Evolutionary conservation across 805 yeast species (phyloP).

Genomic region (Barnettozyma botsteinii): DNA sequence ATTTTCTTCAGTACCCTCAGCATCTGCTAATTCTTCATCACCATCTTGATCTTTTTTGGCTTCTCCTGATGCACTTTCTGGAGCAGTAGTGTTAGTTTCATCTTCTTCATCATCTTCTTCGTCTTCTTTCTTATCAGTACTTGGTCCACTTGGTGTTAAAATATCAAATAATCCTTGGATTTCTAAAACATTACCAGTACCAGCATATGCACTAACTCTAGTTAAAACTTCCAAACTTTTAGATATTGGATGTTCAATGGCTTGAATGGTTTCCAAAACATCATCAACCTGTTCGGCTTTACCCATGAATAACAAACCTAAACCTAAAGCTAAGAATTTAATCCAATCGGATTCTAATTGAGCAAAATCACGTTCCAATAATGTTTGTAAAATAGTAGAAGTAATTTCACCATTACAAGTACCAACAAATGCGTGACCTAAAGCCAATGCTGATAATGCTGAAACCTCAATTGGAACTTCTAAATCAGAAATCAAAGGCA

Average conservation of each 20-base stretch:
- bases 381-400: constrained; percentile 83
- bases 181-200: constrained; percentile 95
- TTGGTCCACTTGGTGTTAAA: constrained; percentile 65
- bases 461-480: constrained; percentile 72
- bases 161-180: constrained; percentile 87
- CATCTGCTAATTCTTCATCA: constrained; percentile 24
- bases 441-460: constrained; percentile 80
- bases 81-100: constrained; percentile 38
- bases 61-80: constrained; percentile 27
- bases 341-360: constrained; percentile 85
- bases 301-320: constrained; percentile 88
- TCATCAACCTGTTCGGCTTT: constrained; percentile 92
- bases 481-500: constrained; percentile 79
- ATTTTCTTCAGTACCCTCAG: constrained; percentile 22
- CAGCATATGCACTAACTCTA: constrained; percentile 91
- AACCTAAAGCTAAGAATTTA: constrained; percentile 83
- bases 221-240: constrained; percentile 85
- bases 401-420: constrained; percentile 93
- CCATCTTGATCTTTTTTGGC: constrained; percentile 27
- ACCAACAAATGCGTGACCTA: constrained; percentile 94
- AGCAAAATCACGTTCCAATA: constrained; percentile 73
- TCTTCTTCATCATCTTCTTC: constrained; percentile 50
- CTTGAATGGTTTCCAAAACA: constrained; percentile 87
- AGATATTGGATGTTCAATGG: constrained; percentile 91
- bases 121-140: constrained; percentile 48